These are phyloP conservation scores for Benincasa hispida DNA, from an alignment of 306 rosid species.

Conservation along the genomic window DNA sequence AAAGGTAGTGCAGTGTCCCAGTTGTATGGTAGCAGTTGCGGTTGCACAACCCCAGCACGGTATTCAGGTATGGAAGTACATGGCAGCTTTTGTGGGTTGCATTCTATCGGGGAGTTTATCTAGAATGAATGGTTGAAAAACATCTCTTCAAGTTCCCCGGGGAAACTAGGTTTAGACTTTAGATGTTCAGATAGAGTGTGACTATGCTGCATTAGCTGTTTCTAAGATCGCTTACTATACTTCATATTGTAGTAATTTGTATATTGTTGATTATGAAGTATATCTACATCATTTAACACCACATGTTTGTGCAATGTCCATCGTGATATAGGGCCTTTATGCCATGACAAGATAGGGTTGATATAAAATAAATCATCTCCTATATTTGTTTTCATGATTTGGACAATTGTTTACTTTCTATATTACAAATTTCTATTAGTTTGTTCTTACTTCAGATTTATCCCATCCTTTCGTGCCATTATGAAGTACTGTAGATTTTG, in stretches of 20 bases:
- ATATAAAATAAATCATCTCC: neutral
- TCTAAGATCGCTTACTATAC: neutral
- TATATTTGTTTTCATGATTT: neutral
- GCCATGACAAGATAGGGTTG: neutral
- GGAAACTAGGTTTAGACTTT: neutral
- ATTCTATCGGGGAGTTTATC: neutral
- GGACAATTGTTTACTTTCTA: neutral
- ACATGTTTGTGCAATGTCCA: neutral
- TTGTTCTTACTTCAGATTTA: neutral
- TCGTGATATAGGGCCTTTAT: neutral
- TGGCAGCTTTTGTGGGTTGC: neutral
- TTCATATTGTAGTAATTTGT: neutral
- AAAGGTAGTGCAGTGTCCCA: constrained; percentile 85
- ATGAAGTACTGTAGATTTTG: neutral
- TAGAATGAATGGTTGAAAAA: neutral
- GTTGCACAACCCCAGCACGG: constrained; percentile 98
- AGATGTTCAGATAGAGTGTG: neutral
- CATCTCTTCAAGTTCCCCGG: neutral
- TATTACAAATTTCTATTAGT: neutral
- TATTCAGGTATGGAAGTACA: constrained; percentile 50
- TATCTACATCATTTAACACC: neutral
- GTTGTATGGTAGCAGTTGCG: constrained; percentile 67
- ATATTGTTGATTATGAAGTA: neutral
- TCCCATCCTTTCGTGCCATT: neutral
- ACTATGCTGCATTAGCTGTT: neutral